phyloP scores from a whole-genome alignment of 2,329 filamentous ascomycete genomes.

The Xylariaceae sp. region DNA sequence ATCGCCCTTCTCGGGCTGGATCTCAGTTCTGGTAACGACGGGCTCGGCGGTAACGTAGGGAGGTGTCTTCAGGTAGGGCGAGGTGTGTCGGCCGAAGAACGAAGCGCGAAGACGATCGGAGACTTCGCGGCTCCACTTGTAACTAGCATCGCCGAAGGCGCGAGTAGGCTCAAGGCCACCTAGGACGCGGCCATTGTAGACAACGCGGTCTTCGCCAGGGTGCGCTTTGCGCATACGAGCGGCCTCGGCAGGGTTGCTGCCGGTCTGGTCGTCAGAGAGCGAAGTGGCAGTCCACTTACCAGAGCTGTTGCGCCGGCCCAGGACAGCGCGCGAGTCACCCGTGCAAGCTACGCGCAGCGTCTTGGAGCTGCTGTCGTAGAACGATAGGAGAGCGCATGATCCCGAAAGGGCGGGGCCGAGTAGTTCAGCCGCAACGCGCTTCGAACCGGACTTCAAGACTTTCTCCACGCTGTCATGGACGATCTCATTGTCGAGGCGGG shows the following conservation, averaged over 20 bases:
- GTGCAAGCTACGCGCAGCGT: constrained; percentile 91
- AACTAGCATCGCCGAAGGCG: constrained; percentile 92
- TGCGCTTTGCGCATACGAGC: constrained; percentile 79
- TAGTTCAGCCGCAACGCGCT: constrained; percentile 83
- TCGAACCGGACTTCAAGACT: constrained; percentile 82
- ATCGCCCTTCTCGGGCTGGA: constrained; percentile 83
- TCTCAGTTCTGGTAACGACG: constrained; percentile 85
- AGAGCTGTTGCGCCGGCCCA: constrained; percentile 69
- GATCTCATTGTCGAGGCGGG: constrained; percentile 86
- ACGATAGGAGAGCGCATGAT: constrained; percentile 93
- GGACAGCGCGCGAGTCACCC: constrained; percentile 89
- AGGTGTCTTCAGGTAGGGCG: constrained; percentile 75
- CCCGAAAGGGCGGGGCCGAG: constrained; percentile 90
- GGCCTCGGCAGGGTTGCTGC: constrained; percentile 78
- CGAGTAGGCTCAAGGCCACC: constrained; percentile 88
- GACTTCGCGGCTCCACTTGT: constrained; percentile 89
- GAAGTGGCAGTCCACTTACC: constrained; percentile 92
- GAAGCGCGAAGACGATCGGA: constrained; percentile 74
- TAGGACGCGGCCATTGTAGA: constrained; percentile 82
- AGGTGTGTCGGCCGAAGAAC: constrained; percentile 82
- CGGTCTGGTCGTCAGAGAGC: constrained; percentile 90
- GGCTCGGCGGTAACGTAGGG: constrained; percentile 98
- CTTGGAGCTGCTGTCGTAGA: constrained; percentile 86
- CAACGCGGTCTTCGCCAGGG: constrained; percentile 81
- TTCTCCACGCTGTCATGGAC: constrained; percentile 89